A percentile compares a stretch with the other conserved stretches of the same genome.
These are phyloP conservation scores for Pyrus bretschneideri DNA, from an alignment of 306 rosid genomes.

Conservation along the genomic window DNA sequence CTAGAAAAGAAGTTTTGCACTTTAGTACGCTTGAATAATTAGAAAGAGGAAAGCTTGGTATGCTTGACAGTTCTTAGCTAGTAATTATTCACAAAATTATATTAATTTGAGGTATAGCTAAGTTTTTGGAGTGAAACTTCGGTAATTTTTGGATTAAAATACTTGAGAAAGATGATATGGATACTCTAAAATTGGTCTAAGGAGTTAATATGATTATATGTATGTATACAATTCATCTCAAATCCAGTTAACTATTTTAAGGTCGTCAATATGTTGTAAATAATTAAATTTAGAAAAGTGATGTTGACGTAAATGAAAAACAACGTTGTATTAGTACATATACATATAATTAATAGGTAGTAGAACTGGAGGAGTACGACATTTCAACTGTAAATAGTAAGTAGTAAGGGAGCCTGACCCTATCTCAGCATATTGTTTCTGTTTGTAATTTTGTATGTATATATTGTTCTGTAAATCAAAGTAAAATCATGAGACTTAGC, in stretches of 20 bases:
- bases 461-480: not conserved
- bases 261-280: not conserved
- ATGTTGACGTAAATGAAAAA: no score
- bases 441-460: not conserved
- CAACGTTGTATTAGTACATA: not conserved
- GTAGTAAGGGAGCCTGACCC: not conserved
- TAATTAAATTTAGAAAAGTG: no score
- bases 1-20: no score
- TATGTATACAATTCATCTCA: no score
- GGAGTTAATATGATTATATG: not conserved
- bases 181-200: not conserved
- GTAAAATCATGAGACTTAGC: not conserved
- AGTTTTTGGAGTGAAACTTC: not conserved
- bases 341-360: not conserved
- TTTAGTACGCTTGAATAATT: not conserved
- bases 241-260: not conserved
- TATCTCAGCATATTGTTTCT: not conserved
- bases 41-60: no score
- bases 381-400: slow-evolving; percentile 36
- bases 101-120: not conserved
- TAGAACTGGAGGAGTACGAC: not conserved
- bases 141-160: not conserved
- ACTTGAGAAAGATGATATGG: not conserved
- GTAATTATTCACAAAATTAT: not conserved
- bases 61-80: no score